These are phyloP conservation scores for Lentinula sp. DNA, from an alignment of 768 basidiomycete species.

Conservation along the genomic window DNA sequence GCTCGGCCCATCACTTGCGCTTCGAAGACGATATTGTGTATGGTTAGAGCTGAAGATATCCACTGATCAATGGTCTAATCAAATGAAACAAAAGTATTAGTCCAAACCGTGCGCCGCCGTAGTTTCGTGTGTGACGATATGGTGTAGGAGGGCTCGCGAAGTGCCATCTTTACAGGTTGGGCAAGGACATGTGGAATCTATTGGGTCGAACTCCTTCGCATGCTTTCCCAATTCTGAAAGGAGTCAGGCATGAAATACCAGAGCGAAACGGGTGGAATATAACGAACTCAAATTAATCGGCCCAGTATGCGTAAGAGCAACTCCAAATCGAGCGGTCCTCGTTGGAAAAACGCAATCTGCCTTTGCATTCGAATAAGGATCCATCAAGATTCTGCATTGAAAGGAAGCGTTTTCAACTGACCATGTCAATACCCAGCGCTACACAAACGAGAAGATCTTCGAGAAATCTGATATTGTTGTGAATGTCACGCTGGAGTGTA, in stretches of 20 bases:
- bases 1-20: constrained; percentile 84
- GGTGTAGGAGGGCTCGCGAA: constrained; percentile 72
- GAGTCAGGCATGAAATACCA: neutral
- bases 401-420: constrained; percentile 19
- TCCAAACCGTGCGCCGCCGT: constrained; percentile 75
- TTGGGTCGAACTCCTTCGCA: constrained; percentile 59
- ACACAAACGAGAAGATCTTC: constrained; percentile 85
- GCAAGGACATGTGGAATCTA: constrained; percentile 77
- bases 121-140: constrained; percentile 74
- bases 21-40: constrained; percentile 83
- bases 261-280: neutral
- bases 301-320: constrained; percentile 77
- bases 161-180: constrained; percentile 71
- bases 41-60: constrained; percentile 55
- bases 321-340: constrained; percentile 85
- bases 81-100: constrained; percentile 9
- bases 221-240: constrained; percentile 61
- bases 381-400: neutral
- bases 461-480: neutral
- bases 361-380: constrained; percentile 51
- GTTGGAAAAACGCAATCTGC: constrained; percentile 95
- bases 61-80: constrained; percentile 8
- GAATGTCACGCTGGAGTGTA: neutral
- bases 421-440: constrained; percentile 92
- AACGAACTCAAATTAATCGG: constrained; percentile 75